A percentile compares a stretch with the other conserved stretches of the same genome.
Evolutionary conservation across 257 asterid genomes (phyloP).

Genomic region (Salvia miltiorrhiza): DNA sequence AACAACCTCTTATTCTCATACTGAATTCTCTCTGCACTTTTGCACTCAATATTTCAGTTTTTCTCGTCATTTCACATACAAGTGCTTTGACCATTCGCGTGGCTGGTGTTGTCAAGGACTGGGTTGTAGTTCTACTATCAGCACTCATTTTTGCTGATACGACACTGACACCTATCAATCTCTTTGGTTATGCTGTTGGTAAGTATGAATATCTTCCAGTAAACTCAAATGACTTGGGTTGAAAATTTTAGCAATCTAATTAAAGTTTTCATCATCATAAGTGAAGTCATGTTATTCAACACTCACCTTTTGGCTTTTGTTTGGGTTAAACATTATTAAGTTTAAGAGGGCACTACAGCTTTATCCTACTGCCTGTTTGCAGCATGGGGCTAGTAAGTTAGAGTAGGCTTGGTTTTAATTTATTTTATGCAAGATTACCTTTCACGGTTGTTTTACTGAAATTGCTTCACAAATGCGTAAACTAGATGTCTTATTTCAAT

Average conservation of each 20-base stretch:
- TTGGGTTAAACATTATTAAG: too few relatives aligned
- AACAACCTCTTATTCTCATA: conserved; percentile 53
- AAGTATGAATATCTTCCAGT: conserved; percentile 15
- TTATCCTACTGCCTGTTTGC: too few relatives aligned
- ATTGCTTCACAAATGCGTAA: background rate
- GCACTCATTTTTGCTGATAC: conserved; percentile 94
- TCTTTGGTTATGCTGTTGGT: conserved; percentile 94
- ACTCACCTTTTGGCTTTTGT: background rate
- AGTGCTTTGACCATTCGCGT: conserved; percentile 99
- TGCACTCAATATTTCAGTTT: conserved; percentile 94
- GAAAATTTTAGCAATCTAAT: background rate
- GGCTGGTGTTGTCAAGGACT: conserved; percentile 99
- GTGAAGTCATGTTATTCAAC: background rate
- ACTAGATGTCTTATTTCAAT: background rate
- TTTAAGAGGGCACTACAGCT: too few relatives aligned
- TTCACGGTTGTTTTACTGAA: background rate
- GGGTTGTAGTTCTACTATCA: conserved; percentile 94
- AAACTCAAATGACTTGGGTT: background rate
- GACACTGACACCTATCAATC: conserved; percentile 75
- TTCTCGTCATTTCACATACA: conserved; percentile 90
- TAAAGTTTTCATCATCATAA: background rate
- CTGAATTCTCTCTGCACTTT: conserved; percentile 91
- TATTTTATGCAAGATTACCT: background rate
- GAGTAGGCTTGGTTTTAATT: too few relatives aligned
- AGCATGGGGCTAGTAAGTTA: too few relatives aligned